phyloP scores from a whole-genome alignment of 208 protist species.

The Angomonas deanei region DNA sequence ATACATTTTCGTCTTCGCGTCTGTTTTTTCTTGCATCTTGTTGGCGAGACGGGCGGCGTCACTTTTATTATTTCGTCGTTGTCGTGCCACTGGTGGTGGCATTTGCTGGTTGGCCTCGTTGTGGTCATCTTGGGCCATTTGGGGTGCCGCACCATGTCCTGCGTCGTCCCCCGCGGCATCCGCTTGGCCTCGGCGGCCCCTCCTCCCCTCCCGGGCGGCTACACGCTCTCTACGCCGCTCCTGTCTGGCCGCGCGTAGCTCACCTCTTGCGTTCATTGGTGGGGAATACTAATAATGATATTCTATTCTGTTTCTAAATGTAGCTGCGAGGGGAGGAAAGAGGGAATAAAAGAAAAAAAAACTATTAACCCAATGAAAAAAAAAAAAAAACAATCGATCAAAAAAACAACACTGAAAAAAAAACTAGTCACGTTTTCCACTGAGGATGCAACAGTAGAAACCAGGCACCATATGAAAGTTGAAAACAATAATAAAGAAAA shows the following conservation, averaged over 20 bases:
- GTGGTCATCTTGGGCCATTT: not conserved
- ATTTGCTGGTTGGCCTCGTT: not conserved
- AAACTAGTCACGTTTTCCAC: no score
- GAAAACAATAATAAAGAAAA: slow-evolving; percentile 1
- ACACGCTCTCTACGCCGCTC: slow-evolving; percentile 21
- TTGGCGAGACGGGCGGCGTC: slow-evolving; percentile 22
- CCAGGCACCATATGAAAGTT: not conserved
- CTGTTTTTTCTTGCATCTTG: slow-evolving; percentile 19
- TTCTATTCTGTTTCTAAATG: slow-evolving; percentile 33
- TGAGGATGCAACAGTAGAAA: no score
- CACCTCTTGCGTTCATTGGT: no score
- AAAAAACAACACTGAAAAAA: slow-evolving; percentile 8
- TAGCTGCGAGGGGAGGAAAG: no score
- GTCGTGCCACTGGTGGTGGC: not conserved
- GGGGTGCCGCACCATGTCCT: not conserved
- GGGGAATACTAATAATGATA: no score
- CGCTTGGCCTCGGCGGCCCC: no score
- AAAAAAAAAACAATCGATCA: slow-evolving; percentile 5
- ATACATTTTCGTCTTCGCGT: slow-evolving; percentile 8
- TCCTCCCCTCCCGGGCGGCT: no score
- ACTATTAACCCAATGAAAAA: slow-evolving; percentile 3
- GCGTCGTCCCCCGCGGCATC: no score
- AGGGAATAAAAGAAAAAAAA: slow-evolving; percentile 17
- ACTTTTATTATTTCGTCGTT: not conserved
- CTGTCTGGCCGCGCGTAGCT: slow-evolving; percentile 24